phyloP scores from a whole-genome alignment of 78 protist genomes.

The Cavenderia fasciculata region DNA sequence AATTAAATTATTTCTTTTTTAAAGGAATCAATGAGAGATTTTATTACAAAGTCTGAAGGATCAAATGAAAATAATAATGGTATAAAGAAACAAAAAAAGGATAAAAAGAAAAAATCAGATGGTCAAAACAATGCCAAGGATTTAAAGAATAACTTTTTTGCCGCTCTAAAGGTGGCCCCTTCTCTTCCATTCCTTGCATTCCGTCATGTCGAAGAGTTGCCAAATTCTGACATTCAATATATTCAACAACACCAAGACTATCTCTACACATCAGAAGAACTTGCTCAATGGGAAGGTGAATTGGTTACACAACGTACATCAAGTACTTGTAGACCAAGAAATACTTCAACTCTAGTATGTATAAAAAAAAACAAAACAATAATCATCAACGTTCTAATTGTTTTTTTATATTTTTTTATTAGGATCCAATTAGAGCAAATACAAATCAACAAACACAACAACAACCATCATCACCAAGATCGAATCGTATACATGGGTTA shows the following conservation, averaged over 20 bases:
- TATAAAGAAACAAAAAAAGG: too few relatives aligned
- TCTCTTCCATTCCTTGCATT: slow-evolving; percentile 50
- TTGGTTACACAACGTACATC: too few relatives aligned
- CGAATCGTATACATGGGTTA: slow-evolving; percentile 7
- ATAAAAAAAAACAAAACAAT: background rate
- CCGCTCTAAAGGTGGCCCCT: slow-evolving; percentile 50
- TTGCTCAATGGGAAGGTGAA: slow-evolving; percentile 50
- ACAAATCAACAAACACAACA: background rate
- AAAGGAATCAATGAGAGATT: slow-evolving; percentile 1
- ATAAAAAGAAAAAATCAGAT: too few relatives aligned
- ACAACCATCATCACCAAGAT: background rate
- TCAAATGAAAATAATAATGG: too few relatives aligned
- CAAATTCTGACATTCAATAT: background rate
- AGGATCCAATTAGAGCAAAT: background rate
- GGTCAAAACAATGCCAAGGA: too few relatives aligned
- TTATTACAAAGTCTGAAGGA: too few relatives aligned
- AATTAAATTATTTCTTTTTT: background rate
- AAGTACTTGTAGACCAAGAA: too few relatives aligned
- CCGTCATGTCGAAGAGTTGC: slow-evolving; percentile 7
- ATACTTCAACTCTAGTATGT: background rate
- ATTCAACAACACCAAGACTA: slow-evolving; percentile 33
- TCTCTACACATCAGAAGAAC: slow-evolving; percentile 12
- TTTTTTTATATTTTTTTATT: background rate
- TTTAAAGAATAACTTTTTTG: too few relatives aligned
- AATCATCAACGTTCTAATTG: too few relatives aligned